phyloP scores from a whole-genome alignment of 1,284 basidiomycete genomes.

The Cutaneotrichosporon cutaneum region DNA sequence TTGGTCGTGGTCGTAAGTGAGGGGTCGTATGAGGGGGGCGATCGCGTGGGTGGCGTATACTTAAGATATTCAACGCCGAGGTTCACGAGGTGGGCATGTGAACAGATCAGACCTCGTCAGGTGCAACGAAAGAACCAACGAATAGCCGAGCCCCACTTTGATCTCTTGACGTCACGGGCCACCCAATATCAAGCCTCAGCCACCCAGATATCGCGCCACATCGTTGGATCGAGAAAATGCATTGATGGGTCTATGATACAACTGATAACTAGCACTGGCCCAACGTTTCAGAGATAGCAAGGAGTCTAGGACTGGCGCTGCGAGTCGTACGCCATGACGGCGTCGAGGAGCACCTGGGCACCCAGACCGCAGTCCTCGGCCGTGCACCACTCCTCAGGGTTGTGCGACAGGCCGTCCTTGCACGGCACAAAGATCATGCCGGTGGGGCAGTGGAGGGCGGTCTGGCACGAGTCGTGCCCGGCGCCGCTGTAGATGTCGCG shows the following conservation, averaged over 20 bases:
- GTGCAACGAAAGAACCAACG: background rate
- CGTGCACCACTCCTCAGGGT: constrained; percentile 34
- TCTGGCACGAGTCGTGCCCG: constrained; percentile 34
- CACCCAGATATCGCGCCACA: too few species aligned
- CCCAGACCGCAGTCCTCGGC: constrained; percentile 30
- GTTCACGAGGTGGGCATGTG: background rate
- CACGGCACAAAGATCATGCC: constrained; percentile 42
- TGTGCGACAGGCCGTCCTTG: constrained; percentile 36
- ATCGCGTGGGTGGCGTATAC: background rate
- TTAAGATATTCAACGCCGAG: background rate
- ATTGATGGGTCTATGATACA: background rate
- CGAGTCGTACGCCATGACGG: constrained; percentile 17
- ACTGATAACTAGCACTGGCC: background rate
- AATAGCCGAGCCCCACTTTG: background rate
- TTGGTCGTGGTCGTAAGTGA: background rate
- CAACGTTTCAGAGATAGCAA: background rate
- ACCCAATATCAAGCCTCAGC: background rate
- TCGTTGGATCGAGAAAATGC: background rate
- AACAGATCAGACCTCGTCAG: background rate
- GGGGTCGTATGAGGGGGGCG: background rate
- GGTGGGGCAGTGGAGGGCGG: constrained; percentile 27
- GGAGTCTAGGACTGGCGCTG: constrained; percentile 7
- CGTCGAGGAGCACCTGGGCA: constrained; percentile 28
- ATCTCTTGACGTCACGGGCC: background rate
- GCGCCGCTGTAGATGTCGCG: constrained; percentile 26